Conservation (phyloP, 2,329 filamentous ascomycete genomes). For the Pleoardoris graminearum region DNA sequence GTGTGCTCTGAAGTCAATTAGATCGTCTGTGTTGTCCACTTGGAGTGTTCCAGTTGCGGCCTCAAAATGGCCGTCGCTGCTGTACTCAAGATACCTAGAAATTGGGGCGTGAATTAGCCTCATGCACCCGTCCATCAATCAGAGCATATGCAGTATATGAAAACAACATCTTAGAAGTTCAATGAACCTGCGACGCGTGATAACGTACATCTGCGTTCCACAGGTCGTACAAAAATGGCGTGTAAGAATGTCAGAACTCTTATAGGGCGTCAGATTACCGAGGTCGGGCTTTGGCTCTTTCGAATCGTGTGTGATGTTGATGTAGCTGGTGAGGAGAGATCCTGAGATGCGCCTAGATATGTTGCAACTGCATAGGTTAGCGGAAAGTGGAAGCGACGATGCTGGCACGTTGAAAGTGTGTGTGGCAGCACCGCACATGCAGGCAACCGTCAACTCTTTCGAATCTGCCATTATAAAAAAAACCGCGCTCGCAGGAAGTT, state of each 20-base stretch:
- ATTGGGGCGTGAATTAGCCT: no score
- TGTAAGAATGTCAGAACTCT: slow-evolving; percentile 41
- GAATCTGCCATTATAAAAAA: slow-evolving; percentile 8
- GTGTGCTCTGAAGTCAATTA: slow-evolving; percentile 43
- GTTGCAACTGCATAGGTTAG: slow-evolving; percentile 53
- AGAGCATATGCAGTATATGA: neutral
- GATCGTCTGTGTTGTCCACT: slow-evolving; percentile 32
- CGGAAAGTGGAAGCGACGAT: slow-evolving; percentile 49
- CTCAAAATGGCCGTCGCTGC: slow-evolving; percentile 31
- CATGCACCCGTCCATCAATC: neutral
- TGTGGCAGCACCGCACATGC: slow-evolving; percentile 49
- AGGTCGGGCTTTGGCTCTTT: slow-evolving; percentile 23
- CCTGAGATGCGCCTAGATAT: slow-evolving; percentile 56
- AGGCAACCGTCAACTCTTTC: slow-evolving; percentile 41
- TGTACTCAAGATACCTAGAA: slow-evolving; percentile 32
- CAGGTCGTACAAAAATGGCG: slow-evolving; percentile 52
- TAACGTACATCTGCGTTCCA: slow-evolving; percentile 50
- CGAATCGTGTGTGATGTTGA: slow-evolving; percentile 41
- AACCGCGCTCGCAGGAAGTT: no score
- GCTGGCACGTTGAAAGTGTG: slow-evolving; percentile 44
- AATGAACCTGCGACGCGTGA: no score
- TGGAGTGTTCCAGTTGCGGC: slow-evolving; percentile 50
- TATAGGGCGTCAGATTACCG: slow-evolving; percentile 41
- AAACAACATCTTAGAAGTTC: neutral
- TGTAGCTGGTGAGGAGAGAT: slow-evolving; percentile 47